phyloP scores from a whole-genome alignment of 1,284 basidiomycete genomes.

The Phellinidium pouzarii region DNA sequence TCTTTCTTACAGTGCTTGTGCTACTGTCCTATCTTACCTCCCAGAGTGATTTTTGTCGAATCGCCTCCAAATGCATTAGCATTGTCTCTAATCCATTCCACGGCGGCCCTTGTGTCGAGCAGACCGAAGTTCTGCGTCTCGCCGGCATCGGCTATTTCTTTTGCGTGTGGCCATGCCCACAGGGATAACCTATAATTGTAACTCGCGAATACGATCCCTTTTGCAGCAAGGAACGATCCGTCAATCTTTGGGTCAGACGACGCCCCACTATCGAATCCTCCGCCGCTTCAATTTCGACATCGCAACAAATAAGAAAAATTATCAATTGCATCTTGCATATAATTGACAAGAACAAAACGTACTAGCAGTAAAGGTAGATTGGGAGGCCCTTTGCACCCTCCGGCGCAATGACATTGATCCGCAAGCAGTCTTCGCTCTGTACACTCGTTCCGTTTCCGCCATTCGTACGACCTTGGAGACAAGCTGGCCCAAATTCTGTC shows the following conservation, averaged over 20 bases:
- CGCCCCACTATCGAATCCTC: constrained; percentile 31
- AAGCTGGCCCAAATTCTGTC: constrained; percentile 35
- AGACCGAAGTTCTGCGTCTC: constrained; percentile 39
- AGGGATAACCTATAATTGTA: constrained; percentile 39
- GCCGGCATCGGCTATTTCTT: constrained; percentile 32
- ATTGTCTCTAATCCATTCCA: constrained; percentile 38
- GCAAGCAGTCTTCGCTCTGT: constrained; percentile 38
- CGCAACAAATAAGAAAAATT: constrained; percentile 16
- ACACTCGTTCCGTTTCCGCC: constrained; percentile 36
- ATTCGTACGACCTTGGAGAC: constrained; percentile 33
- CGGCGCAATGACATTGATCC: constrained; percentile 37
- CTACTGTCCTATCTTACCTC: constrained; percentile 22
- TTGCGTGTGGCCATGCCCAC: constrained; percentile 35
- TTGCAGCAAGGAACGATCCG: constrained; percentile 34
- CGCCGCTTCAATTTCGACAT: constrained; percentile 21
- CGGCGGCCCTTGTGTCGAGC: constrained; percentile 36
- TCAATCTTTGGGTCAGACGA: constrained; percentile 41
- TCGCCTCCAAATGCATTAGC: constrained; percentile 37
- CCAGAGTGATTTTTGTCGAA: constrained; percentile 35
- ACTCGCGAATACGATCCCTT: constrained; percentile 37
- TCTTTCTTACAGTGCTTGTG: not conserved
- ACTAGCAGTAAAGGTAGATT: constrained; percentile 36
- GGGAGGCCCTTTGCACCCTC: constrained; percentile 31
- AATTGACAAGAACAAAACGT: constrained; percentile 16
- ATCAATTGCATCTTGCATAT: not conserved